Evolutionary conservation across 371 early-diverging fungal species (phyloP).

Genomic region (Mortierella polycephala): DNA sequence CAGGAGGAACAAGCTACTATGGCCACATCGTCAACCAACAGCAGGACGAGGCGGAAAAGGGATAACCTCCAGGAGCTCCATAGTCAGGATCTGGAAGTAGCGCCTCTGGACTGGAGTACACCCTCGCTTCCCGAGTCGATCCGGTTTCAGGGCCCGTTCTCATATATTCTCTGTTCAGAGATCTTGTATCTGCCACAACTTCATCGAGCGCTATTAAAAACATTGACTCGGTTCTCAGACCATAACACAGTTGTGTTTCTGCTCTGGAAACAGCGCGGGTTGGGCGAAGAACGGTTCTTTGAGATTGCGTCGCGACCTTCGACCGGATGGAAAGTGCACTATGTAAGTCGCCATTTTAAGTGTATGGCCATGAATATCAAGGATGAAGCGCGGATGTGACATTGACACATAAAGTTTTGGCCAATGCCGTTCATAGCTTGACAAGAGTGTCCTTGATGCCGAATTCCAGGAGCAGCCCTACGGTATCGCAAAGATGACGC

Average conservation of each 20-base stretch:
- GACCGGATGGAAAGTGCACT: slow-evolving; percentile 26
- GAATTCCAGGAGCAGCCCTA: slow-evolving; percentile 42
- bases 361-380: no score
- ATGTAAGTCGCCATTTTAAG: slow-evolving; percentile 8
- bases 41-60: slow-evolving; percentile 4
- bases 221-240: slow-evolving; percentile 43
- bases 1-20: background rate
- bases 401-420: background rate
- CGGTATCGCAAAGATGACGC: slow-evolving; percentile 31
- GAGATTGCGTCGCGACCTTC: slow-evolving; percentile 26
- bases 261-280: slow-evolving; percentile 57
- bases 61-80: slow-evolving; percentile 10
- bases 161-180: slow-evolving; percentile 57
- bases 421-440: slow-evolving; percentile 9
- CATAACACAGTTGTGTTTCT: slow-evolving; percentile 39
- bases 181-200: slow-evolving; percentile 55
- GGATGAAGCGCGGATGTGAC: no score
- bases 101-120: slow-evolving; percentile 20
- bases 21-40: slow-evolving; percentile 1
- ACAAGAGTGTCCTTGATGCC: slow-evolving; percentile 23
- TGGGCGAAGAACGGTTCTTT: slow-evolving; percentile 57
- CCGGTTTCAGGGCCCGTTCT: slow-evolving; percentile 37
- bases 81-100: no score
- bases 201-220: slow-evolving; percentile 53
- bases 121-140: slow-evolving; percentile 23